A percentile compares a stretch with the other conserved stretches of the same genome.
Evolutionary conservation across 768 basidiomycete genomes (phyloP).

Genomic region (Strobilomyces dryophilus): DNA sequence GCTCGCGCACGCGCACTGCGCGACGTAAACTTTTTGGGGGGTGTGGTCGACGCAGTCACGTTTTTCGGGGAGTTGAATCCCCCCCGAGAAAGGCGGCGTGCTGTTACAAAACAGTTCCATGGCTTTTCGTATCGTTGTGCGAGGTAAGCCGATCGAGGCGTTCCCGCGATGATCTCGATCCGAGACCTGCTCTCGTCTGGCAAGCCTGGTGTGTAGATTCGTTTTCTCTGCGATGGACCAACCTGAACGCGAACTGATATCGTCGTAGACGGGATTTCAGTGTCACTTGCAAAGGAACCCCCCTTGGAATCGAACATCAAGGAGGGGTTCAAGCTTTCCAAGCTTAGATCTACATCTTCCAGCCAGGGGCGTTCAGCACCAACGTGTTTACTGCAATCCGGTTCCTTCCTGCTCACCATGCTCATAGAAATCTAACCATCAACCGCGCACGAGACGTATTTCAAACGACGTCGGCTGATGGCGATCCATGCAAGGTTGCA

Average conservation of each 20-base stretch:
- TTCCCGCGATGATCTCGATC: neutral
- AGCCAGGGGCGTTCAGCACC: conserved; percentile 17
- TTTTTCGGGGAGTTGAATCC: conserved; percentile 35
- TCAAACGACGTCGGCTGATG: neutral
- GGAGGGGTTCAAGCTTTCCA: neutral
- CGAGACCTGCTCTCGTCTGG: neutral
- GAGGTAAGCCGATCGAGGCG: neutral
- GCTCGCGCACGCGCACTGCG: conserved; percentile 30
- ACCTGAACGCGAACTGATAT: neutral
- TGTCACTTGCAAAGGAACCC: conserved; percentile 12
- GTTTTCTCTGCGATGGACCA: neutral
- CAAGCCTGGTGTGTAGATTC: conserved; percentile 8
- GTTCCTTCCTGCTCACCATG: conserved; percentile 6
- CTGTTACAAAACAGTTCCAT: conserved; percentile 12
- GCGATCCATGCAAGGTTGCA: conserved; percentile 15
- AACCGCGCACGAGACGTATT: neutral
- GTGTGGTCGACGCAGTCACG: conserved; percentile 11
- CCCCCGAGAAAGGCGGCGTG: conserved; percentile 7
- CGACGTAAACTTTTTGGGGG: conserved; percentile 31
- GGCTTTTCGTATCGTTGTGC: conserved; percentile 9
- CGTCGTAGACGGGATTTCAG: conserved; percentile 12
- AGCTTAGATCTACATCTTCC: conserved; percentile 13
- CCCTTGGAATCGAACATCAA: conserved; percentile 19
- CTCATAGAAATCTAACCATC: conserved; percentile 1
- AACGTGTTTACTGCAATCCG: neutral